Evolutionary conservation across 2,329 filamentous ascomycete species (phyloP).

Genomic region (Neocatenulostroma microsporum): DNA sequence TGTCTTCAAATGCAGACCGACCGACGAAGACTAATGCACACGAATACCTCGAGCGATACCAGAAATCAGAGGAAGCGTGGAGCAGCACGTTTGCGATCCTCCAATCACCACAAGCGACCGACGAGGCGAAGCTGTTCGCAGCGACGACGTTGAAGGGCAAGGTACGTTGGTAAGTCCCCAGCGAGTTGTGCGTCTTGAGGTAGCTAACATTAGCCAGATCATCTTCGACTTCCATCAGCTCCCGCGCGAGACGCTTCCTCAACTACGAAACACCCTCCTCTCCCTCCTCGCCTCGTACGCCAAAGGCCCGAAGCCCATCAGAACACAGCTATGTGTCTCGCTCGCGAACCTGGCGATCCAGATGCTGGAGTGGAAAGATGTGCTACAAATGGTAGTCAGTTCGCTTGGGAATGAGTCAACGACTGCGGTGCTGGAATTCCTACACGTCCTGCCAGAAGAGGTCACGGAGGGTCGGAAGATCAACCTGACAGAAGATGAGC

Average conservation of each 20-base stretch:
- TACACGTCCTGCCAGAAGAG: constrained; percentile 95
- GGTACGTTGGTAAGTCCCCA: constrained; percentile 47
- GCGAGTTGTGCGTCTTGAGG: neutral
- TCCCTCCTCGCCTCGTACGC: constrained; percentile 73
- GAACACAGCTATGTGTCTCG: constrained; percentile 90
- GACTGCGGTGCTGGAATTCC: constrained; percentile 85
- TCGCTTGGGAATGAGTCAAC: constrained; percentile 70
- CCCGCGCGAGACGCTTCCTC: constrained; percentile 62
- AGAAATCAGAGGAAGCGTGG: constrained; percentile 97
- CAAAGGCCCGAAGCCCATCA: constrained; percentile 64
- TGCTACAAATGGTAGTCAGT: constrained; percentile 71
- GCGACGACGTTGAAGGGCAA: constrained; percentile 97
- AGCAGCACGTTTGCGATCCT: constrained; percentile 77
- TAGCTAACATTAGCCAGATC: constrained; percentile 53
- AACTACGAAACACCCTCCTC: constrained; percentile 76
- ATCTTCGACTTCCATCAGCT: constrained; percentile 93
- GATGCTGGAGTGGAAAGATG: constrained; percentile 93
- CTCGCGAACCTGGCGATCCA: constrained; percentile 91
- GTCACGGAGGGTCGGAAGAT: constrained; percentile 99
- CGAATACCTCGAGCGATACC: constrained; percentile 85
- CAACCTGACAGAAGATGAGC: constrained; percentile 97
- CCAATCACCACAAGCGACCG: constrained; percentile 64
- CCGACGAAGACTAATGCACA: constrained; percentile 83
- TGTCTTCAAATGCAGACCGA: constrained; percentile 75
- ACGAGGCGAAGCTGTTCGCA: constrained; percentile 87